These are phyloP conservation scores for Ascocoryne sarcoides DNA, from an alignment of 2,329 filamentous ascomycete species.

Conservation along the genomic window DNA sequence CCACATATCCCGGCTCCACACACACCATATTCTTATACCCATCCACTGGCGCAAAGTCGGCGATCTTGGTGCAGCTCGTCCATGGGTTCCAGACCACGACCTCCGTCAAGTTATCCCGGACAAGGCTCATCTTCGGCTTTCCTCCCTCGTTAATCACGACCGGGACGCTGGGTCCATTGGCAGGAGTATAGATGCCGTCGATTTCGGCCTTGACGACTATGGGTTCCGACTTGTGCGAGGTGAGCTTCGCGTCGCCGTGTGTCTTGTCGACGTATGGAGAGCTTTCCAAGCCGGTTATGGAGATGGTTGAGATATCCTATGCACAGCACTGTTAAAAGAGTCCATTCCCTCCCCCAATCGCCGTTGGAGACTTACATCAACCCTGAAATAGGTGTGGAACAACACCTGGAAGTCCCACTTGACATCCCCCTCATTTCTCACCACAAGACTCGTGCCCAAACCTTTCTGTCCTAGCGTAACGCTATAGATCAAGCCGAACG, in stretches of 20 bases:
- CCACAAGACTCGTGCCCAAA: conserved; percentile 72
- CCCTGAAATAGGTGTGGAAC: conserved; percentile 80
- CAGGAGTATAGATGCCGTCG: conserved; percentile 78
- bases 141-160: conserved; percentile 55
- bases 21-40: conserved; percentile 93
- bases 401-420: conserved; percentile 87
- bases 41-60: conserved; percentile 80
- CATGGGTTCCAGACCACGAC: conserved; percentile 98
- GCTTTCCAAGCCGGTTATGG: conserved; percentile 67
- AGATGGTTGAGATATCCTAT: conserved; percentile 70
- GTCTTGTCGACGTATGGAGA: conserved; percentile 81
- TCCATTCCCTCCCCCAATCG: too few relatives aligned
- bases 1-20: conserved; percentile 80
- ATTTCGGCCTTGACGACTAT: conserved; percentile 69
- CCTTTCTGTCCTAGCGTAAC: conserved; percentile 71
- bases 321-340: conserved; percentile 1
- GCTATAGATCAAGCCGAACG: conserved; percentile 88
- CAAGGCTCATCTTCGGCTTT: conserved; percentile 59
- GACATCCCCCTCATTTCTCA: conserved; percentile 75
- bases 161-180: conserved; percentile 48
- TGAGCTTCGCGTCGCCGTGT: conserved; percentile 42
- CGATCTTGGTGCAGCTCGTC: conserved; percentile 72
- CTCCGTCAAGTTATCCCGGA: conserved; percentile 76
- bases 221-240: conserved; percentile 49
- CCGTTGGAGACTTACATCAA: conserved; percentile 56